Evolutionary conservation across 352 stramenopile species (phyloP).

Genomic region (Globisporangium rhizosaccharum): DNA sequence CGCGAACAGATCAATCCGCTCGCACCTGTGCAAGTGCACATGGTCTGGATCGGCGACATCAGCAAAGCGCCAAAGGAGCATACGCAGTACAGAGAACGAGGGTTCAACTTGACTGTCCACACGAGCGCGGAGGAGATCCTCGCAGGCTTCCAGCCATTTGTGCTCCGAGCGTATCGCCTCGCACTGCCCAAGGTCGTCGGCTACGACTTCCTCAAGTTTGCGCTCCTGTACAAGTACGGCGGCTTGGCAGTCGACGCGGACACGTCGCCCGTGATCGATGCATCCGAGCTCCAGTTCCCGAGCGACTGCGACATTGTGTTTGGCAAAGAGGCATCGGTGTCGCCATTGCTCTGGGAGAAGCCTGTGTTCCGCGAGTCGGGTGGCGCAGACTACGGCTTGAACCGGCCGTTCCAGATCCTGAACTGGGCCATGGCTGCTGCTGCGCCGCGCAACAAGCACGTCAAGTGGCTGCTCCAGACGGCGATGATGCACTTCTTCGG

Average conservation of each 20-base stretch:
- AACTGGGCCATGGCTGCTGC: constrained; percentile 16
- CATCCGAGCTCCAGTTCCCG: constrained; percentile 1
- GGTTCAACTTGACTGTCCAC: constrained; percentile 12
- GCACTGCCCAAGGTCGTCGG: constrained; percentile 9
- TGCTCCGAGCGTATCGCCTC: constrained; percentile 1
- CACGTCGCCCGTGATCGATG: constrained; percentile 2
- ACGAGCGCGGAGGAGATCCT: constrained; percentile 10
- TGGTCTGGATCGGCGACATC: constrained; percentile 16
- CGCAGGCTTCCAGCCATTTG: constrained; percentile 8
- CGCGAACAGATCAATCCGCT: not conserved
- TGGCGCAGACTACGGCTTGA: constrained; percentile 4
- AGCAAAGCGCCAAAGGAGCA: not conserved
- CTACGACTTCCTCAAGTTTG: constrained; percentile 18
- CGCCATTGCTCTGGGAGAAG: not conserved
- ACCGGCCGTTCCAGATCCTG: constrained; percentile 15
- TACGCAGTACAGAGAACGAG: not conserved
- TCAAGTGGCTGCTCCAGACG: constrained; percentile 7
- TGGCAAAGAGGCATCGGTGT: constrained; percentile 6
- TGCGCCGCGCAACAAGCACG: constrained; percentile 9
- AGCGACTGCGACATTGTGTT: constrained; percentile 12
- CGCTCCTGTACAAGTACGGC: constrained; percentile 17
- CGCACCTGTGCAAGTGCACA: constrained; percentile 1
- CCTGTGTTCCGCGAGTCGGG: constrained; percentile 3
- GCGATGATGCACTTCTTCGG: constrained; percentile 17
- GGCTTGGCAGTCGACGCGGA: constrained; percentile 13